A percentile compares a stretch with the other conserved stretches of the same genome.
Conservation (phyloP, 768 basidiomycete species). For the Russula lepida region DNA sequence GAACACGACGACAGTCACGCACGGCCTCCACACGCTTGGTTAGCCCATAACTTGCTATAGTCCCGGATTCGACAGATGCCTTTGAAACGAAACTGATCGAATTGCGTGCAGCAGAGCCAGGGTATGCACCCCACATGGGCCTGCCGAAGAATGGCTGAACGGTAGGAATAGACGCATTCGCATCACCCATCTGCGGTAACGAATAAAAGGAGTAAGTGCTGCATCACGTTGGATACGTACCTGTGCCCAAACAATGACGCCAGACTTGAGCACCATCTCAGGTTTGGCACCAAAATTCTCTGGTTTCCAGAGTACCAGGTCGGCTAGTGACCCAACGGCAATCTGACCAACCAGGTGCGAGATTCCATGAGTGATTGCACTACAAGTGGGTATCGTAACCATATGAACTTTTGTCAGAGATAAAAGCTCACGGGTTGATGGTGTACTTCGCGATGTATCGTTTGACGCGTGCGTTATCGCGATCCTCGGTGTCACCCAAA, state of each 20-base stretch:
- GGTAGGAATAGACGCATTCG: slow-evolving; percentile 92
- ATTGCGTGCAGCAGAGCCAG: slow-evolving; percentile 72
- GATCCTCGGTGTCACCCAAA: slow-evolving; percentile 60
- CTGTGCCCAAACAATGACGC: slow-evolving; percentile 86
- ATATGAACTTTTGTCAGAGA: not conserved
- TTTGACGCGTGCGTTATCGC: slow-evolving; percentile 88
- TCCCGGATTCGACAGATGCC: slow-evolving; percentile 51
- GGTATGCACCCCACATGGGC: slow-evolving; percentile 89
- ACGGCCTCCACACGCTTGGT: slow-evolving; percentile 71
- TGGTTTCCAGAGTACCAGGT: slow-evolving; percentile 93
- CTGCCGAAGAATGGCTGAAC: slow-evolving; percentile 82
- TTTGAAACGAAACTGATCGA: slow-evolving; percentile 84
- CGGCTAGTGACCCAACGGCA: slow-evolving; percentile 75
- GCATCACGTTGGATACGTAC: slow-evolving; percentile 31
- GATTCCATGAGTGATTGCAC: slow-evolving; percentile 92
- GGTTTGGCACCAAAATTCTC: slow-evolving; percentile 90
- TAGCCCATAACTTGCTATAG: slow-evolving; percentile 57
- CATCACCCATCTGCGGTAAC: slow-evolving; percentile 77
- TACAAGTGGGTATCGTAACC: slow-evolving; percentile 25
- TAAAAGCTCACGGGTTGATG: slow-evolving; percentile 76
- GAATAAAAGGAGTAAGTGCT: slow-evolving; percentile 1
- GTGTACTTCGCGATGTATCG: slow-evolving; percentile 95
- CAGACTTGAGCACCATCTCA: slow-evolving; percentile 91
- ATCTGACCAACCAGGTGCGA: slow-evolving; percentile 81
- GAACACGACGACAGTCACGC: slow-evolving; percentile 59